These are phyloP conservation scores for Solanum sejunctum DNA, from an alignment of 257 asterid species.

Conservation along the genomic window DNA sequence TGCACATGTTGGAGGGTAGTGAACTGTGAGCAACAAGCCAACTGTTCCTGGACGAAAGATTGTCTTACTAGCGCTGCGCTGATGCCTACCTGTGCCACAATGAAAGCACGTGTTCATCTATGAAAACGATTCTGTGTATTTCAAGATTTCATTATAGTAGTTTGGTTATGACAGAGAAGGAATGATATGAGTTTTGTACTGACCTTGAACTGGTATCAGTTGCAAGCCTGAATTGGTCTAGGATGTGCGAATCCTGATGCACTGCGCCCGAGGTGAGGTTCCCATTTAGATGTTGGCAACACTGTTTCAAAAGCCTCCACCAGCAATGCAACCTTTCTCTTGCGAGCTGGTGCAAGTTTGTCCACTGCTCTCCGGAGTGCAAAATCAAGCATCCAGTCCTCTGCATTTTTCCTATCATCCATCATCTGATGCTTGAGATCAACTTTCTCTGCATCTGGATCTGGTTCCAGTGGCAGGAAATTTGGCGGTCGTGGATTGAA, in stretches of 20 bases:
- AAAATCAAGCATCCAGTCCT: conserved; percentile 88
- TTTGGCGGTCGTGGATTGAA: conserved; percentile 78
- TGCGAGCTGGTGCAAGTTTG: conserved; percentile 68
- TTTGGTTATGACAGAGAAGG: neutral
- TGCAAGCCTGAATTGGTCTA: conserved; percentile 57
- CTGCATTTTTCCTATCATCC: conserved; percentile 54
- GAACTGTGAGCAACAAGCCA: neutral
- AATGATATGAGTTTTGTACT: neutral
- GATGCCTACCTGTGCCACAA: neutral
- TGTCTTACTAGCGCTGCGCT: neutral
- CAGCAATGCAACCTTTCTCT: conserved; percentile 63
- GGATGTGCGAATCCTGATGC: conserved; percentile 18
- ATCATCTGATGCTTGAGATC: conserved; percentile 71
- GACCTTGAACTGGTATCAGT: conserved; percentile 30
- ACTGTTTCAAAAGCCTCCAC: conserved; percentile 89
- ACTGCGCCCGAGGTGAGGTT: conserved; percentile 18
- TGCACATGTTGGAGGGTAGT: neutral
- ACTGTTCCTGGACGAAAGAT: neutral
- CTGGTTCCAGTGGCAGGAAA: conserved; percentile 50
- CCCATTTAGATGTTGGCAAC: conserved; percentile 33
- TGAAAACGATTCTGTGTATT: neutral
- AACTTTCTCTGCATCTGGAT: conserved; percentile 57
- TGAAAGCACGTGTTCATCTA: neutral
- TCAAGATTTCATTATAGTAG: neutral
- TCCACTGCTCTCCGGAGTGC: conserved; percentile 68